A percentile compares a stretch with the other conserved stretches of the same genome.
These are phyloP conservation scores for Exophiala spinifera DNA, from an alignment of 2,329 filamentous ascomycete species.

Conservation along the genomic window DNA sequence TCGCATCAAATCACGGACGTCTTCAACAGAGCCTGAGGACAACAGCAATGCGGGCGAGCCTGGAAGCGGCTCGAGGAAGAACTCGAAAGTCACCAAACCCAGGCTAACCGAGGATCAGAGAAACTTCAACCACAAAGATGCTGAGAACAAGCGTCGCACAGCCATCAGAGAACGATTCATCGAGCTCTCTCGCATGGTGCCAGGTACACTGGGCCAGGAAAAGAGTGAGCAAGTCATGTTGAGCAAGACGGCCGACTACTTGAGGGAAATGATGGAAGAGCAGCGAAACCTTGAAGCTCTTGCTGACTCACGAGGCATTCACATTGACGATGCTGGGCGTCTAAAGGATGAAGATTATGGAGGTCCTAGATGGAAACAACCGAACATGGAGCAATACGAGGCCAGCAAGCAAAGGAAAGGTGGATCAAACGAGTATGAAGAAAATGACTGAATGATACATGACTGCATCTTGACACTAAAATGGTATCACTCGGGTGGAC, in stretches of 20 bases:
- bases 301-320: slow-evolving; percentile 21
- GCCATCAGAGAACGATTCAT: slow-evolving; percentile 84
- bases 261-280: slow-evolving; percentile 58
- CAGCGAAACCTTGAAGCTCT: slow-evolving; percentile 56
- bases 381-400: slow-evolving; percentile 26
- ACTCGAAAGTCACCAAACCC: slow-evolving; percentile 51
- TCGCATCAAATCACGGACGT: slow-evolving; percentile 11
- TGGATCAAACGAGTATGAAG: slow-evolving; percentile 8
- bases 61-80: slow-evolving; percentile 21
- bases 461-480: neutral
- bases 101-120: slow-evolving; percentile 68
- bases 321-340: slow-evolving; percentile 11
- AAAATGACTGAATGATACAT: slow-evolving; percentile 5
- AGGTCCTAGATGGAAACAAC: slow-evolving; percentile 22
- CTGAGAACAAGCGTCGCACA: slow-evolving; percentile 62
- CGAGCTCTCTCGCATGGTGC: slow-evolving; percentile 73
- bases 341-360: slow-evolving; percentile 26
- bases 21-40: slow-evolving; percentile 13
- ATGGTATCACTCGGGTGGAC: neutral
- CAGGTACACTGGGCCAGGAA: slow-evolving; percentile 76
- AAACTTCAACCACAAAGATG: slow-evolving; percentile 71
- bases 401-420: slow-evolving; percentile 24
- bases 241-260: slow-evolving; percentile 65
- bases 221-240: slow-evolving; percentile 84
- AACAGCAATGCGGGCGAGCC: slow-evolving; percentile 3